A percentile compares a stretch with the other conserved stretches of the same genome.
phyloP scores from a whole-genome alignment of 116 monocot genomes.

The Cymodocea nodosa region DNA sequence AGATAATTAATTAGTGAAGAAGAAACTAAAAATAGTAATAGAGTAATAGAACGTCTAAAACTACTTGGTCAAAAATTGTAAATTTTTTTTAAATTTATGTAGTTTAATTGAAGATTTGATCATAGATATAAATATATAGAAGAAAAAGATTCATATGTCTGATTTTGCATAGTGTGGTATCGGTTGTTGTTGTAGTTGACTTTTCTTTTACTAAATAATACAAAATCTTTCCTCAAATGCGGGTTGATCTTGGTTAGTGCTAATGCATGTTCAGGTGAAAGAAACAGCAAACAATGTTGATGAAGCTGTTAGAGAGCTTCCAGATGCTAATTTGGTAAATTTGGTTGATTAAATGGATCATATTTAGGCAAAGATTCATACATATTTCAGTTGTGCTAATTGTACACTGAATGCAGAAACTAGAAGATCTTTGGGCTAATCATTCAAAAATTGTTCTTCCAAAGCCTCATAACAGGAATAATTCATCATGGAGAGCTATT shows the following conservation, averaged over 20 bases:
- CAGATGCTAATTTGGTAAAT: constrained; percentile 89
- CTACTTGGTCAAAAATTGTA: too few species aligned
- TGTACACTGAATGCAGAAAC: constrained; percentile 45
- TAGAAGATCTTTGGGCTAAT: constrained; percentile 87
- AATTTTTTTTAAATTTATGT: too few species aligned
- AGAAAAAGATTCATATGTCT: too few species aligned
- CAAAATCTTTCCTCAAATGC: not conserved
- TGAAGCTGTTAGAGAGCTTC: constrained; percentile 92
- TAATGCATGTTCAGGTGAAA: constrained; percentile 47
- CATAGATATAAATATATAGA: too few species aligned
- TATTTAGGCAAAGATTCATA: constrained; percentile 4
- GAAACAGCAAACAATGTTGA: constrained; percentile 92
- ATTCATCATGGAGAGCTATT: constrained; percentile 79
- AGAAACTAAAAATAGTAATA: too few species aligned
- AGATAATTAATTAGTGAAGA: too few species aligned
- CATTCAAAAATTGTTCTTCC: constrained; percentile 76
- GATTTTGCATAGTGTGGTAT: too few species aligned
- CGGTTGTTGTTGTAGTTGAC: too few species aligned
- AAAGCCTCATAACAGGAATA: constrained; percentile 76
- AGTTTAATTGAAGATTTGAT: too few species aligned
- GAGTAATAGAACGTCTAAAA: too few species aligned
- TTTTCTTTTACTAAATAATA: not conserved
- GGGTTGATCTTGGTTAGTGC: not conserved
- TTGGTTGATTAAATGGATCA: not conserved
- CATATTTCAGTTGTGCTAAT: not conserved